Percentiles rank a stretch among this genome's conserved stretches.
Conservation (phyloP, 768 basidiomycete genomes). For the Gloeopeniophorella convolvens region DNA sequence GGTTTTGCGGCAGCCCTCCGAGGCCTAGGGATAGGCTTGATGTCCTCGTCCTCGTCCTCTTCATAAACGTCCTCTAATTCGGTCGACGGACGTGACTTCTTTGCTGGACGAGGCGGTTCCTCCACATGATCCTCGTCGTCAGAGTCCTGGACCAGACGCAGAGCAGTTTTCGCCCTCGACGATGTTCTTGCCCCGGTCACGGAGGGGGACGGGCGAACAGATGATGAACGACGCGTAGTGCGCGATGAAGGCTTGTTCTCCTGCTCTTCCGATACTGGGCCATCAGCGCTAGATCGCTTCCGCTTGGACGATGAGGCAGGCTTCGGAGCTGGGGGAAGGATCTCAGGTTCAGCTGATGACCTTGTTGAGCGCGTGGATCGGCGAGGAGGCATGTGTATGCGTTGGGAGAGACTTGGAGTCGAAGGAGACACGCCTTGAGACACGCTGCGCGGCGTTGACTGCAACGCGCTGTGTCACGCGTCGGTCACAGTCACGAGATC, state of each 20-base stretch:
- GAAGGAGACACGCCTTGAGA: too few relatives aligned
- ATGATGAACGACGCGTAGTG: constrained; percentile 14
- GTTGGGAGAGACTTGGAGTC: background rate
- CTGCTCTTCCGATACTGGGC: constrained; percentile 2
- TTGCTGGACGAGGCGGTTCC: constrained; percentile 12
- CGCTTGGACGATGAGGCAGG: constrained; percentile 6
- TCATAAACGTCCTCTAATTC: constrained; percentile 16
- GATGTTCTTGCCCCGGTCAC: constrained; percentile 8
- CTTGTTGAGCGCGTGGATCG: constrained; percentile 21
- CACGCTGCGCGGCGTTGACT: too few relatives aligned
- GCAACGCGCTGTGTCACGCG: constrained; percentile 20
- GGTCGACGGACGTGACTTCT: constrained; percentile 14
- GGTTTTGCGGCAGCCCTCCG: background rate
- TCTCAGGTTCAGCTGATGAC: constrained; percentile 6
- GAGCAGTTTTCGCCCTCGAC: constrained; percentile 4
- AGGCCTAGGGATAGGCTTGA: background rate
- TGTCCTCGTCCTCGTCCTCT: constrained; percentile 18
- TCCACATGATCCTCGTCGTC: constrained; percentile 11
- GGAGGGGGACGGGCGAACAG: constrained; percentile 4
- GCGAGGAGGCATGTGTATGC: constrained; percentile 17
- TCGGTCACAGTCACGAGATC: constrained; percentile 7
- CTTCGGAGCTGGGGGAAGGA: background rate
- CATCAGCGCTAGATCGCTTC: constrained; percentile 13
- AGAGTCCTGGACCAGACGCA: constrained; percentile 3
- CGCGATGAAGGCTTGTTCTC: constrained; percentile 12